Evolutionary conservation across 495 filamentous ascomycete species (phyloP).

Genomic region (Barbatosphaeria neglecta): DNA sequence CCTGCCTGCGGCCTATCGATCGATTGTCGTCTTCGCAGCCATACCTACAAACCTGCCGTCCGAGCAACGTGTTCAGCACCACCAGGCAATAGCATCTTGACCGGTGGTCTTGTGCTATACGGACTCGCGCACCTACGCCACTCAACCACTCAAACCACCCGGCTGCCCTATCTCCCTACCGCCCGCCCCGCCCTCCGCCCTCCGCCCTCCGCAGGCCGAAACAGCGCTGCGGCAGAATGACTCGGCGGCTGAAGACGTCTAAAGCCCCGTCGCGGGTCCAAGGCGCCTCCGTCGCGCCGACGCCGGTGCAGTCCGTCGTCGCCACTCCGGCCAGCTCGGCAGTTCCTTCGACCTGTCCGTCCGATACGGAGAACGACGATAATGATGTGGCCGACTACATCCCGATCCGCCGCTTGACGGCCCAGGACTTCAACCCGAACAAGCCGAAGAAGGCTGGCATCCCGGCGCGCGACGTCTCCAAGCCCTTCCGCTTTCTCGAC

Average conservation of each 20-base stretch:
- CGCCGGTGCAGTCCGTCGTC: constrained; percentile 19
- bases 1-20: neutral
- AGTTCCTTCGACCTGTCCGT: constrained; percentile 29
- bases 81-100: neutral
- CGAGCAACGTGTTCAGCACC: neutral
- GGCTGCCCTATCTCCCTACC: neutral
- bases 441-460: constrained; percentile 7
- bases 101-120: neutral
- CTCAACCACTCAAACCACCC: too few relatives aligned
- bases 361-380: constrained; percentile 29
- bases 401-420: constrained; percentile 18
- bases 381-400: constrained; percentile 16
- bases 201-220: too few relatives aligned
- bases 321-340: constrained; percentile 26
- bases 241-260: constrained; percentile 12
- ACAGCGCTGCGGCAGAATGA: constrained; percentile 22
- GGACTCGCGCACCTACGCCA: neutral
- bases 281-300: constrained; percentile 9
- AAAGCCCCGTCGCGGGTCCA: constrained; percentile 21
- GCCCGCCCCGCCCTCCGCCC: neutral
- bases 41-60: neutral
- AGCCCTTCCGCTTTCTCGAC: constrained; percentile 62
- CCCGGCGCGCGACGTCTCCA: neutral
- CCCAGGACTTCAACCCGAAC: constrained; percentile 9
- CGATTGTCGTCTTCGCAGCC: neutral